phyloP scores from a whole-genome alignment of 805 yeast species.

The Blastobotrys terrestris region DNA sequence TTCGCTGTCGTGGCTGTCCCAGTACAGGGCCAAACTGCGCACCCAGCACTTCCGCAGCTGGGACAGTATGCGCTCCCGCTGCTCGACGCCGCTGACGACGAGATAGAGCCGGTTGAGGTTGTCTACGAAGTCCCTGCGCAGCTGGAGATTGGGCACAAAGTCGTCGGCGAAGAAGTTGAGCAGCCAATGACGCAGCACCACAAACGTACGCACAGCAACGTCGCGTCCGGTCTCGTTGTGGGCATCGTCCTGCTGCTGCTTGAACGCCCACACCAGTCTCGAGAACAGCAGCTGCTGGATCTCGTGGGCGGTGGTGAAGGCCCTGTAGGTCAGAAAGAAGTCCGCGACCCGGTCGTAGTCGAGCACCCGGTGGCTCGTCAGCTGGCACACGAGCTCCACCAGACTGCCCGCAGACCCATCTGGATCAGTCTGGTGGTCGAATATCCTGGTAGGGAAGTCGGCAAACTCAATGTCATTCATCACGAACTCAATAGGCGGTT shows the following conservation, averaged over 20 bases:
- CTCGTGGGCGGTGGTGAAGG: conserved; percentile 53
- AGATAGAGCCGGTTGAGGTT: conserved; percentile 33
- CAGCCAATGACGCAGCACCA: conserved; percentile 83
- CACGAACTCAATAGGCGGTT: too few species aligned
- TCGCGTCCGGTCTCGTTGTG: conserved; percentile 49
- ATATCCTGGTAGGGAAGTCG: conserved; percentile 12
- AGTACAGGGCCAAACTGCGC: conserved; percentile 29
- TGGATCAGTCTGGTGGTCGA: conserved; percentile 12
- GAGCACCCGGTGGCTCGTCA: conserved; percentile 64
- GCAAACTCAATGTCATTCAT: background rate
- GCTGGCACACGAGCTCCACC: conserved; percentile 29
- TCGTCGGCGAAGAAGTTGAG: conserved; percentile 83
- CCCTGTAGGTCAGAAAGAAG: conserved; percentile 77
- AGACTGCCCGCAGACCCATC: conserved; percentile 12
- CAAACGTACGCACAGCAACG: conserved; percentile 75
- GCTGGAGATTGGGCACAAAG: conserved; percentile 49
- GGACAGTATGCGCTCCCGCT: conserved; percentile 33
- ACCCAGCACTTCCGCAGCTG: conserved; percentile 50
- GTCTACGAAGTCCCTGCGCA: conserved; percentile 39
- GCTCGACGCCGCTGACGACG: conserved; percentile 21
- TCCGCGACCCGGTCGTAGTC: conserved; percentile 78
- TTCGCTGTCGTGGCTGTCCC: conserved; percentile 25
- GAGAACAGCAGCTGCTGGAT: conserved; percentile 56
- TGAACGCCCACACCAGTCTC: conserved; percentile 67
- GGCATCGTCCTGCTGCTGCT: background rate